Evolutionary conservation across 306 rosid species (phyloP).

Genomic region (Carpinus fangiana): DNA sequence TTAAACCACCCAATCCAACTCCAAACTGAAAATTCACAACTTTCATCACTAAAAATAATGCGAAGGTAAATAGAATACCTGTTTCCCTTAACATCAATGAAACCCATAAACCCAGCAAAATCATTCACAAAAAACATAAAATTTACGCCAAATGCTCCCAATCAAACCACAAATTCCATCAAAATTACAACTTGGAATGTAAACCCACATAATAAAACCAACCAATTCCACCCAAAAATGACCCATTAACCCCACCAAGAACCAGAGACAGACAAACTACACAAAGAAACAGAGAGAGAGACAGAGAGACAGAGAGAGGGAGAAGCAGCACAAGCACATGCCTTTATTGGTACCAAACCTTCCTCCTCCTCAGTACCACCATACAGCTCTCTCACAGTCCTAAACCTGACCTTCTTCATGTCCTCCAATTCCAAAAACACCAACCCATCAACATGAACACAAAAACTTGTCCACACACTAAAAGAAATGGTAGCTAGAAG

Average conservation of each 20-base stretch:
- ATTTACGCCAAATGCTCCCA: background rate
- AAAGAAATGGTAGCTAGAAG: background rate
- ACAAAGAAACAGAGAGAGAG: too few species aligned
- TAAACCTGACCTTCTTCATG: slow-evolving; percentile 12
- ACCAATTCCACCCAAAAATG: background rate
- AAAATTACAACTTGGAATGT: background rate
- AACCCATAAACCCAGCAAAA: background rate
- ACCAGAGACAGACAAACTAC: too few species aligned
- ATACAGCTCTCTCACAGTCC: slow-evolving; percentile 4
- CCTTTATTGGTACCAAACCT: background rate
- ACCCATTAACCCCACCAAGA: background rate
- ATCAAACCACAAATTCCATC: background rate
- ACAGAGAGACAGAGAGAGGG: background rate
- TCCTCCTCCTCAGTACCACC: background rate
- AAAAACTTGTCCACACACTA: background rate
- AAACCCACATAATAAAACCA: too few species aligned
- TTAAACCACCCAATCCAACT: background rate
- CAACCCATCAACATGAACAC: background rate
- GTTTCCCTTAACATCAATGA: background rate
- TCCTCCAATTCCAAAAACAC: background rate
- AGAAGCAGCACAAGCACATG: slow-evolving; percentile 4
- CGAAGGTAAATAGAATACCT: background rate
- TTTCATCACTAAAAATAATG: background rate
- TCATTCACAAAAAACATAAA: slow-evolving; percentile 1
- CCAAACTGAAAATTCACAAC: background rate